phyloP scores from a whole-genome alignment of 768 basidiomycete species.

The Mycena olivaceomarginata region DNA sequence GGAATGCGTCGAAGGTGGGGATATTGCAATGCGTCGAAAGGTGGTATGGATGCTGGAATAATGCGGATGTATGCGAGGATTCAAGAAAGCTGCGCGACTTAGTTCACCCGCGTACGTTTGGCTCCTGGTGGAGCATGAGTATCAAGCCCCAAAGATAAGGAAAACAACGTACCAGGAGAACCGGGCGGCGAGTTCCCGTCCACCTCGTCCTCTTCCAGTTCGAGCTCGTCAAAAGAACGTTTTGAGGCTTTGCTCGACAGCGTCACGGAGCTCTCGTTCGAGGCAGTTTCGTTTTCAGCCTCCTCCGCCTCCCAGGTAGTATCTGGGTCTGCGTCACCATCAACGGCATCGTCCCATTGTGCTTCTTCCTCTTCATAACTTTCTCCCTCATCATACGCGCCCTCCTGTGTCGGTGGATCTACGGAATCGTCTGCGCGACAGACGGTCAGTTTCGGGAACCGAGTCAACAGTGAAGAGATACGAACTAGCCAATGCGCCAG shows the following conservation, averaged over 20 bases:
- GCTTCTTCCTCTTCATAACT: conserved; percentile 53
- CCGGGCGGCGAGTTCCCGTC: conserved; percentile 50
- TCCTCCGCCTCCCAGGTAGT: conserved; percentile 67
- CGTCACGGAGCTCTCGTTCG: conserved; percentile 73
- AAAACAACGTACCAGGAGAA: conserved; percentile 67
- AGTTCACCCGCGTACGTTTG: conserved; percentile 66
- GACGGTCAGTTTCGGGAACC: neutral
- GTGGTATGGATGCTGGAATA: conserved; percentile 54
- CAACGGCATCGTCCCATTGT: conserved; percentile 62
- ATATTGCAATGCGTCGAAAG: neutral
- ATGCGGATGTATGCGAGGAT: conserved; percentile 65
- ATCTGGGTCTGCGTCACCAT: conserved; percentile 68
- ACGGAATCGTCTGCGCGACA: conserved; percentile 36
- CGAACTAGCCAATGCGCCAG: conserved; percentile 5
- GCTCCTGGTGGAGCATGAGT: conserved; percentile 53
- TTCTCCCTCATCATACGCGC: conserved; percentile 51
- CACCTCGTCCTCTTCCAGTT: conserved; percentile 57
- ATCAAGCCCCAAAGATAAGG: neutral
- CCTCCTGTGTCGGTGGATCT: conserved; percentile 38
- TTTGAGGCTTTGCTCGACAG: conserved; percentile 78
- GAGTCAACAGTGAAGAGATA: conserved; percentile 1
- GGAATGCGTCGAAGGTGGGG: conserved; percentile 3
- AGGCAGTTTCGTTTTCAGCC: conserved; percentile 66
- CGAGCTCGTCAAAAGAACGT: conserved; percentile 69
- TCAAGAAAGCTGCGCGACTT: conserved; percentile 60